Evolutionary conservation across 345 rosid species (phyloP).

Genomic region (Ceriops decandra): DNA sequence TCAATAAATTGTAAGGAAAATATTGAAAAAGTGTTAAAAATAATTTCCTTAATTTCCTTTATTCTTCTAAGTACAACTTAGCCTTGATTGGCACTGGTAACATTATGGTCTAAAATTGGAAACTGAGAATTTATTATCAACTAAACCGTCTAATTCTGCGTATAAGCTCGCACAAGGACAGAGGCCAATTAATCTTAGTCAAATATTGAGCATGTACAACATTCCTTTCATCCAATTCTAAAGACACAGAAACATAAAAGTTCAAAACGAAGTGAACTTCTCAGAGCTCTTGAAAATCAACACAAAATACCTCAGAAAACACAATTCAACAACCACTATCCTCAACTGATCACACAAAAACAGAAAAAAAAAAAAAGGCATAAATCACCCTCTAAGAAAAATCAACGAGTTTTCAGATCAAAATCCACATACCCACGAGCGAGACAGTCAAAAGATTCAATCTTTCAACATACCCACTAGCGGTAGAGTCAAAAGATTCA

Average conservation of each 20-base stretch:
- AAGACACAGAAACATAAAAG: not conserved
- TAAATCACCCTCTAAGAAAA: not conserved
- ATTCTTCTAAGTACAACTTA: not conserved
- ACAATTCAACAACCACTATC: slow-evolving; percentile 8
- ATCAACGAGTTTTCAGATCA: slow-evolving; percentile 3
- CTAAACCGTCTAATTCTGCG: not conserved
- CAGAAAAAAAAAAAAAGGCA: not conserved
- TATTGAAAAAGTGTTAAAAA: not conserved
- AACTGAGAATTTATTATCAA: not conserved
- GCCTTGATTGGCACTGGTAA: not conserved
- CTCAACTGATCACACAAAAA: not conserved
- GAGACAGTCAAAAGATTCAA: slow-evolving; percentile 20
- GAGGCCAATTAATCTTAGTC: not conserved
- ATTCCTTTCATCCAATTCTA: not conserved
- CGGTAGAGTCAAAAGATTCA: slow-evolving; percentile 19
- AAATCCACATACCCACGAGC: slow-evolving; percentile 15
- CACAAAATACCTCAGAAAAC: slow-evolving; percentile 3
- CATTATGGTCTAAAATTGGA: not conserved
- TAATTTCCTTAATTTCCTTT: not conserved
- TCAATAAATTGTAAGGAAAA: not conserved
- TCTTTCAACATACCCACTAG: slow-evolving; percentile 17
- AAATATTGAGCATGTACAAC: not conserved
- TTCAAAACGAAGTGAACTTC: not conserved
- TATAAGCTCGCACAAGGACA: not conserved
- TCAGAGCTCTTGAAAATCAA: not conserved